Base-by-base conservation (phyloP, 75 land plant species). In the Selaginella moellendorffii region DNA sequence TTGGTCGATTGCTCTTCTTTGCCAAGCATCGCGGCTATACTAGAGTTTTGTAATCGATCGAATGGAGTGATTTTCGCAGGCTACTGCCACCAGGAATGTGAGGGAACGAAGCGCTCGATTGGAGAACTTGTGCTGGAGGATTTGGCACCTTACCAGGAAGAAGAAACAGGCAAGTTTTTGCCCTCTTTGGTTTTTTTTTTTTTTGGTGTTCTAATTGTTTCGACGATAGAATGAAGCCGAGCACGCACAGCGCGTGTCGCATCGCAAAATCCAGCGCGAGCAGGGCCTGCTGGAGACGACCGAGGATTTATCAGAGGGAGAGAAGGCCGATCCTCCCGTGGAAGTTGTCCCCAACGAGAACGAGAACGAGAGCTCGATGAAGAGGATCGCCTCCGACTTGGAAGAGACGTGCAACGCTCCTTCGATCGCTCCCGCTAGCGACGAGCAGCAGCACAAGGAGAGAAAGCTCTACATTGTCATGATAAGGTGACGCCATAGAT, bases 41-140 rank as follows among this genome's bases (percentile, higher is more conserved):
- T n/a, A n/a, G n/a, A n/a, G n/a, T n/a, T n/a, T n/a, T n/a, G n/a
- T n/a, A n/a, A n/a, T n/a, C n/a, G n/a, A n/a, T n/a, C n/a, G n/a
- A n/a, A n/a, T n/a, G n/a, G n/a, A n/a, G n/a, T n/a, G n/a, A n/a
- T n/a, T 67, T 63, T 68, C 52, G 59, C 24, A 87, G 72, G 92
- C 85, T 0, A 83, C 83, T 1, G 87, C 92, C 54, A 84, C 80
- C 5, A 65, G 87, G 46, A 82, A 85, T 75, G 63, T 83, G 56
- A 75, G 74, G 8, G 85, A 83, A 63, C 72, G 92, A 10, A 84
- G 77, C 69, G 65, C 71, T 22, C 63, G 92, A n/a, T 68, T 87
- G 54, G 92, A 87, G 73, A 82, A 81, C 68, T 80, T 87, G 85
- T 87, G 92, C 69, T 87, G 92, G 92, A 68, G 92, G 29, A 84